Evolutionary conservation across 129 eudicot genomes (phyloP).

Genomic region (Centaurea solstitialis): DNA sequence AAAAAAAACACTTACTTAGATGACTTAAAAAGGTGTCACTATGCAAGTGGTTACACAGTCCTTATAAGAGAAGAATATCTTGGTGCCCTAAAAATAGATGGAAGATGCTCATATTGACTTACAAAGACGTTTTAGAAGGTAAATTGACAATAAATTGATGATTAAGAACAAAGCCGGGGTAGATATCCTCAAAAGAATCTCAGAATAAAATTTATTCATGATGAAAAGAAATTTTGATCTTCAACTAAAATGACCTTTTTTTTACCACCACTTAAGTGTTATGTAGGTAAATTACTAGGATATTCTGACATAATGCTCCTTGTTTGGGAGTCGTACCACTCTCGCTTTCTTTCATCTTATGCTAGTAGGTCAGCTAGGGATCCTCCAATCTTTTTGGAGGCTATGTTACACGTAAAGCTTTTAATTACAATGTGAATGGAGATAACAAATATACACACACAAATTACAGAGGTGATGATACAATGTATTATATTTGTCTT

Average conservation of each 20-base stretch:
- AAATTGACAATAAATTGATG: neutral
- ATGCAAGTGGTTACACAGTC: neutral
- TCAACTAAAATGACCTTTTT: neutral
- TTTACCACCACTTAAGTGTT: neutral
- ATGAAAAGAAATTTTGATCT: neutral
- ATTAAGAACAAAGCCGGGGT: neutral
- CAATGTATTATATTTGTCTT: too few relatives aligned
- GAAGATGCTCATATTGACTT: neutral
- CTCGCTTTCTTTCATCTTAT: neutral
- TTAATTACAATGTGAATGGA: too few relatives aligned
- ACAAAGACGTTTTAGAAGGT: neutral
- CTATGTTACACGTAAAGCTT: too few relatives aligned
- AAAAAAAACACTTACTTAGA: neutral
- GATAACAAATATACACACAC: too few relatives aligned
- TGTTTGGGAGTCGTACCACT: neutral
- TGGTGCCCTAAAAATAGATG: neutral
- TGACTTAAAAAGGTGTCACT: neutral
- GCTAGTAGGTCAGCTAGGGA: neutral
- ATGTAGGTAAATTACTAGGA: neutral
- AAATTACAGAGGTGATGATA: too few relatives aligned
- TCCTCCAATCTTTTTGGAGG: too few relatives aligned
- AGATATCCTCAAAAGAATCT: neutral
- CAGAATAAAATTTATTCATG: neutral
- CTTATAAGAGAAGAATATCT: neutral
- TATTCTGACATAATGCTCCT: neutral